Base-by-base conservation (phyloP, 306 rosid genomes). In the Rosa chinensis region DNA sequence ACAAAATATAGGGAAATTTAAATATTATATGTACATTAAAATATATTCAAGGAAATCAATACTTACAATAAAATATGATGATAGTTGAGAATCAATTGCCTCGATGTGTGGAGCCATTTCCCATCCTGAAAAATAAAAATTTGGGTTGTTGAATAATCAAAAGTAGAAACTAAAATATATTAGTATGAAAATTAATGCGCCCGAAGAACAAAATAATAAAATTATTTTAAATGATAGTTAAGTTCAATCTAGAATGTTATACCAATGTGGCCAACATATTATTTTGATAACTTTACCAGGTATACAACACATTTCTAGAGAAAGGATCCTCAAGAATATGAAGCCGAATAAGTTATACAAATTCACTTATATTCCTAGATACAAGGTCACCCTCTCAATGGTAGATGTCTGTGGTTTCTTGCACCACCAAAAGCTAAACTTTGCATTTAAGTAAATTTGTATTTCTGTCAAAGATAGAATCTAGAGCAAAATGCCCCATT, bases 31-130 rank as follows among this genome's bases (percentile, higher is more conserved):
- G 1, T 80, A 92, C 95, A 78, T 77, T 71, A 82, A 89, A 87
- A 77, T 83, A 80, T 77, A 37, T 35, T 7, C 0, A 64, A 13
- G 21, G 44, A 37, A 66, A 35, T 14, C n/a, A 37, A 10, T 25
- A 84, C 97, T 84, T 80, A 94, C 99, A 80, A 81, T 79, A 83
- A 91, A 92, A 77, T 83, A 79, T 77, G 88, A 84, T 47, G 80
- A 84, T 48, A 77, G 84, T 86, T 92, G 99, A 80, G 92, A 85
- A 83, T 94, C 95, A 63, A 92, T 89, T 73, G 99, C 97, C 85
- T 92, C 97, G 17, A 94, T 92, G 79, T 91, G 92, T 69, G 99
- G 99, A 81, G 99, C 99, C 97, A 94, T 94, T 82, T 94, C 97
- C 99, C 99, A 94, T 82, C 94, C 99, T 94, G 92, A 81, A 91